phyloP scores from a whole-genome alignment of 2,329 filamentous ascomycete species.

The Didymella lethalis region DNA sequence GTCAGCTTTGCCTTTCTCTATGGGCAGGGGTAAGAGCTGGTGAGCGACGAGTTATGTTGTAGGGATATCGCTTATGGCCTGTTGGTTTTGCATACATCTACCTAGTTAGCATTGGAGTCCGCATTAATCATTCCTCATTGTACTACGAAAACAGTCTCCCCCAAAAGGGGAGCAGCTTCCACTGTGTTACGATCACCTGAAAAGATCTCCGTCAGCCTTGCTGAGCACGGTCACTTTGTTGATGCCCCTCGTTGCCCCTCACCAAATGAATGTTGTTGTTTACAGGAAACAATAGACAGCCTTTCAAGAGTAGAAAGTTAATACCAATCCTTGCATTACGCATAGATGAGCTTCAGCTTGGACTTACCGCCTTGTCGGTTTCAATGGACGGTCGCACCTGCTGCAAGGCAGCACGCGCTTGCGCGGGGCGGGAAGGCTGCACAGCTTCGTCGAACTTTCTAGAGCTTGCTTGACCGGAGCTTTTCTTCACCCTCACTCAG shows the following conservation, averaged over 20 bases:
- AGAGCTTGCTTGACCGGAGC: constrained; percentile 31
- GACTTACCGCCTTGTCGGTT: not conserved
- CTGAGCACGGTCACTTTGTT: not conserved
- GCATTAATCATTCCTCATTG: not conserved
- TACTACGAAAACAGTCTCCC: not conserved
- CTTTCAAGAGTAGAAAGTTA: not conserved
- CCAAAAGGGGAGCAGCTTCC: constrained; percentile 5
- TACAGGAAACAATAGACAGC: not conserved
- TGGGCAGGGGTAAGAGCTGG: constrained; percentile 12
- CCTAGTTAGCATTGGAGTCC: constrained; percentile 20
- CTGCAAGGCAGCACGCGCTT: constrained; percentile 30
- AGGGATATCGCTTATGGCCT: not conserved
- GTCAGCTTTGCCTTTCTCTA: constrained; percentile 44
- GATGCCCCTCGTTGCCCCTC: constrained; percentile 44
- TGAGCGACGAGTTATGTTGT: constrained; percentile 7
- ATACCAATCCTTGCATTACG: not conserved
- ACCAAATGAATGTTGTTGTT: constrained; percentile 20
- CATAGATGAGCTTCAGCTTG: not conserved
- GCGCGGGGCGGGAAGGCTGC: constrained; percentile 23
- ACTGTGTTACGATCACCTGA: not conserved
- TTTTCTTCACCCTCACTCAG: constrained; percentile 34
- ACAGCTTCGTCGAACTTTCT: constrained; percentile 47
- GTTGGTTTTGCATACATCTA: constrained; percentile 18
- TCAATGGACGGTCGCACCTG: constrained; percentile 9
- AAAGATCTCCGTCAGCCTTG: not conserved